Percentiles rank a stretch among this genome's conserved stretches.
Conservation (phyloP, 805 yeast species). For the Barnettozyma sp. region DNA sequence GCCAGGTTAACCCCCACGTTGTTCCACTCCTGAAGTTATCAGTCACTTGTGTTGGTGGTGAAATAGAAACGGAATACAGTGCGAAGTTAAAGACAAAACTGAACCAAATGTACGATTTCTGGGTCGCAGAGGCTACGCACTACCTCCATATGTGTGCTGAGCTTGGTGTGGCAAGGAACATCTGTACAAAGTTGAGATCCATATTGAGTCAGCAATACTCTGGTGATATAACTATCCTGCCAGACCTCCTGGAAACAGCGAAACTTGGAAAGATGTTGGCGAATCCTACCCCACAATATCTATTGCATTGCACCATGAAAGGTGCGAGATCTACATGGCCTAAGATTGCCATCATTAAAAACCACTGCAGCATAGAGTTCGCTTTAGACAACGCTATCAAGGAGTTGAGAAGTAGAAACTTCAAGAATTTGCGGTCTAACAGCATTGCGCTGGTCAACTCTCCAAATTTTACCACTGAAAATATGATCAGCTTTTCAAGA, state of each 20-base stretch:
- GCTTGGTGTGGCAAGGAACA: constrained; percentile 66
- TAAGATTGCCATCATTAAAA: constrained; percentile 71
- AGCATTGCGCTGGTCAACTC: constrained; percentile 21
- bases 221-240: constrained; percentile 91
- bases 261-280: constrained; percentile 59
- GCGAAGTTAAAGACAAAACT: constrained; percentile 46
- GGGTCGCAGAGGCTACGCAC: constrained; percentile 70
- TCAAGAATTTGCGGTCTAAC: constrained; percentile 29
- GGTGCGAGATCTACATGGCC: constrained; percentile 97
- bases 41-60: constrained; percentile 62
- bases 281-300: constrained; percentile 77
- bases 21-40: constrained; percentile 75
- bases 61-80: constrained; percentile 52
- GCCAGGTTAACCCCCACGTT: constrained; percentile 96
- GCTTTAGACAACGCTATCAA: constrained; percentile 76
- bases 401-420: constrained; percentile 53
- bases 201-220: constrained; percentile 80
- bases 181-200: constrained; percentile 66
- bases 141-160: constrained; percentile 66
- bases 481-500: not conserved
- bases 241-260: constrained; percentile 50
- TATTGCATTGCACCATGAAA: constrained; percentile 60
- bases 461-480: constrained; percentile 11
- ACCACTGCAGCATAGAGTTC: constrained; percentile 87
- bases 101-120: constrained; percentile 49